Evolutionary conservation across 345 rosid species (phyloP).

Genomic region (Citrus glauca): DNA sequence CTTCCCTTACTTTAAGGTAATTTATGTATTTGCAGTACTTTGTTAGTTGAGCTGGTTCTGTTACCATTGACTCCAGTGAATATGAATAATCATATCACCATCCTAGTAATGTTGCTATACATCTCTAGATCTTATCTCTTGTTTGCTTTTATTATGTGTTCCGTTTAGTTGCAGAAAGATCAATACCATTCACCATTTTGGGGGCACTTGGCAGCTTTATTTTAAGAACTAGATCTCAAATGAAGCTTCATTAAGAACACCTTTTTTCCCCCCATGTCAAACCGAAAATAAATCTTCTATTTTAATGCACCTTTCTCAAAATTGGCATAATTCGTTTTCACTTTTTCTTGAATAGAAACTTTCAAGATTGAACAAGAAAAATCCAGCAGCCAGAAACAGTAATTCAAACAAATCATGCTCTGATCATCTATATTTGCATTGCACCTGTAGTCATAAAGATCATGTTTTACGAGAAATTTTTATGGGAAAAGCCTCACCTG

Average conservation of each 20-base stretch:
- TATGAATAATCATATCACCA: neutral
- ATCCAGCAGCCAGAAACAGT: slow-evolving; percentile 7
- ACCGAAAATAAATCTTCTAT: neutral
- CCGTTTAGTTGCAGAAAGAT: neutral
- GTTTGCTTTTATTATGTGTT: neutral
- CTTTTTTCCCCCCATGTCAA: neutral
- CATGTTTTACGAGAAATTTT: neutral
- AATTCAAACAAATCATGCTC: neutral
- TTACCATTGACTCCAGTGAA: neutral
- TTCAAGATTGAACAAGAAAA: neutral
- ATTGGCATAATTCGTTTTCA: neutral
- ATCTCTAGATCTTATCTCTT: neutral
- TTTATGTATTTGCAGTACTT: neutral
- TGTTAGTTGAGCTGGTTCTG: neutral
- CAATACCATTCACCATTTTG: neutral
- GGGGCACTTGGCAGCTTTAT: neutral
- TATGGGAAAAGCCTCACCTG: neutral
- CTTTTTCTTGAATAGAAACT: neutral
- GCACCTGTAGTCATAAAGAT: neutral
- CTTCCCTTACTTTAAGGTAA: neutral
- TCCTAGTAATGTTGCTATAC: neutral
- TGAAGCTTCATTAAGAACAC: neutral
- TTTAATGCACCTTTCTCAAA: neutral
- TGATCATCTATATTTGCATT: neutral
- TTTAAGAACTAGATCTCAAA: neutral